phyloP scores from a whole-genome alignment of 2,329 filamentous ascomycete species.

The Verticillium zaregamsianum region DNA sequence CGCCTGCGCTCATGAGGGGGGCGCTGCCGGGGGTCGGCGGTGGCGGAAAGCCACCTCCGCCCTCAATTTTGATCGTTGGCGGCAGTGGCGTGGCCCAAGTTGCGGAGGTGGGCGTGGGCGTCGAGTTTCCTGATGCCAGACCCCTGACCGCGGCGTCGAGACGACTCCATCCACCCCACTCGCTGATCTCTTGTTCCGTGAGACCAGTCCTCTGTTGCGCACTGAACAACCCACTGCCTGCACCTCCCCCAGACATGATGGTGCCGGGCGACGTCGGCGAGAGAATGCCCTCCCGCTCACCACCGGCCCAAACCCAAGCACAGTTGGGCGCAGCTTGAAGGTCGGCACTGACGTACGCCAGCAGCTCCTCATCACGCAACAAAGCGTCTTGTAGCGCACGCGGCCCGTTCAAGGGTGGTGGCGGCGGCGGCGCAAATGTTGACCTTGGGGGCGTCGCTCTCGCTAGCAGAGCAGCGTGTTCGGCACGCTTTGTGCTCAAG shows the following conservation, averaged over 20 bases:
- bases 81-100: constrained; percentile 26
- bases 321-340: constrained; percentile 74
- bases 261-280: constrained; percentile 11
- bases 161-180: constrained; percentile 79
- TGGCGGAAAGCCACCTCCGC: constrained; percentile 15
- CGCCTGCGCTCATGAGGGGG: constrained; percentile 12
- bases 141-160: constrained; percentile 50
- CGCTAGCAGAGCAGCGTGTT: constrained; percentile 33
- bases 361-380: constrained; percentile 74
- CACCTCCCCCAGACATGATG: constrained; percentile 14
- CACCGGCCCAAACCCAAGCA: constrained; percentile 77
- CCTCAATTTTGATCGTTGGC: constrained; percentile 30
- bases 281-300: constrained; percentile 41
- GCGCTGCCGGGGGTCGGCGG: constrained; percentile 18
- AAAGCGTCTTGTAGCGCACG: constrained; percentile 31
- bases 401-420: constrained; percentile 16
- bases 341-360: constrained; percentile 83
- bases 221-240: constrained; percentile 36
- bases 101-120: constrained; percentile 25
- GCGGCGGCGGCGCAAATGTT: constrained; percentile 20
- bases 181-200: constrained; percentile 52
- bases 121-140: constrained; percentile 18
- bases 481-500: constrained; percentile 52
- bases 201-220: constrained; percentile 47
- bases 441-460: constrained; percentile 27